Evolutionary conservation across 768 basidiomycete genomes (phyloP).

Genomic region (Macrolepiota dolichaula): DNA sequence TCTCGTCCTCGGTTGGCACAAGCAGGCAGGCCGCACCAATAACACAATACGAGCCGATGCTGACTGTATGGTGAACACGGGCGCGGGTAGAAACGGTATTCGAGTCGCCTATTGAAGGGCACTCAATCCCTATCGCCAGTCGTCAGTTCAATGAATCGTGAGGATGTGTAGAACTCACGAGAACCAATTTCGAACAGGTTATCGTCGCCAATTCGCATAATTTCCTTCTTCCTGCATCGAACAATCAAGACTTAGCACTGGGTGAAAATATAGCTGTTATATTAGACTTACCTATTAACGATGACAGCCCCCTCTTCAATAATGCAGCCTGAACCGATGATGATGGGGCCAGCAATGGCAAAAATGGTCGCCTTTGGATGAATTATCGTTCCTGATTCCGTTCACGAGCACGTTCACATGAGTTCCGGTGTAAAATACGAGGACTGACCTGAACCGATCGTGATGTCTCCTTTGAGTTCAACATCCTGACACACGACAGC

Average conservation of each 20-base stretch:
- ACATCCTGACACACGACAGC: constrained; percentile 92
- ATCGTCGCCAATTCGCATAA: constrained; percentile 91
- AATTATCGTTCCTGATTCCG: constrained; percentile 66
- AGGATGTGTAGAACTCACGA: constrained; percentile 49
- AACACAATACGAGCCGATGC: constrained; percentile 76
- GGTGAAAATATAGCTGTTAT: background rate
- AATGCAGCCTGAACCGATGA: constrained; percentile 85
- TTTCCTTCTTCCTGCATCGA: constrained; percentile 58
- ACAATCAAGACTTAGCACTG: background rate
- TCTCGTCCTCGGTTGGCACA: constrained; percentile 74
- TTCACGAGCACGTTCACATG: background rate
- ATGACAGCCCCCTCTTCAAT: constrained; percentile 91
- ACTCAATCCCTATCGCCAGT: constrained; percentile 71
- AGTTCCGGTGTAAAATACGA: background rate
- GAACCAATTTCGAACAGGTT: constrained; percentile 94
- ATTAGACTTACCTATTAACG: constrained; percentile 65
- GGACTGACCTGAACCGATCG: constrained; percentile 73
- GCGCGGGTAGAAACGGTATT: constrained; percentile 87
- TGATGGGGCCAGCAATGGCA: constrained; percentile 86
- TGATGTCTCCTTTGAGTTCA: constrained; percentile 91
- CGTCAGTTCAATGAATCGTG: background rate
- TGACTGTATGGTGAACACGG: constrained; percentile 80
- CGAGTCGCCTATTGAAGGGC: constrained; percentile 74
- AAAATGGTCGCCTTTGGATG: constrained; percentile 95
- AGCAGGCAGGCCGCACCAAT: constrained; percentile 81